Base-by-base conservation (phyloP, 441 rosid genomes). In the Melastoma candidum region DNA sequence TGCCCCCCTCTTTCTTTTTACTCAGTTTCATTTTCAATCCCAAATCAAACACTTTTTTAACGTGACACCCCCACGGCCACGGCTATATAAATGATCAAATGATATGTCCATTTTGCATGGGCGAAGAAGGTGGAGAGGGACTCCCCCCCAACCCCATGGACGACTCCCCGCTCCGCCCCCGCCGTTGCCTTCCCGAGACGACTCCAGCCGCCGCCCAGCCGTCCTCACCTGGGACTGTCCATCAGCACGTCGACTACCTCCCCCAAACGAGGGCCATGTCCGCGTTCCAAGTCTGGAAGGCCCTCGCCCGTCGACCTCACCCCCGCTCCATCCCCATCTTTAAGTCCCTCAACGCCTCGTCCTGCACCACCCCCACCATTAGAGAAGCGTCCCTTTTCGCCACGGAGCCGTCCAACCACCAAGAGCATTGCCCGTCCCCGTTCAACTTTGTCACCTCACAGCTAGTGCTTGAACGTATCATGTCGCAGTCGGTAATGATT, bases 391-490 rank as follows among this genome's bases (percentile, higher is more conserved):
- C 58, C 26, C 43, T 61, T 26, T 61, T 63, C 1, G 85, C 76
- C 62, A 63, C 36, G 7, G 36, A 29, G 36, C 7, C 36, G 36
- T 29, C 36, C 53, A 57, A 9, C 27, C 49, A 13, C 26, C 74
- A 12, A 25, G 63, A 2, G 59, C 36, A 29, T 3, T 29, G 68
- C 53, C 98, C 74, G 75, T 81, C 81, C 69, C 75, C 96, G 17
- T 87, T 87, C 50, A 72, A 83, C 26, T 77, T 88, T 7, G 84
- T 90, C 26, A 83, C 93, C 57, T 84, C 96, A 29, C 98, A 92
- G 73, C 87, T 88, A 54, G 84, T 92, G 51, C 96, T 92, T 11
- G 98, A 92, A 47, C 96, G 96, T 55, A 92, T 92, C 43, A 84
- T 88, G 96, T 84, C 94, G 12, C 98, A 87, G 49, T 84, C 98